Percentiles rank a stretch among this genome's conserved stretches.
phyloP scores from a whole-genome alignment of 2,329 filamentous ascomycete genomes.

The Trichophyton mentagrophytes region DNA sequence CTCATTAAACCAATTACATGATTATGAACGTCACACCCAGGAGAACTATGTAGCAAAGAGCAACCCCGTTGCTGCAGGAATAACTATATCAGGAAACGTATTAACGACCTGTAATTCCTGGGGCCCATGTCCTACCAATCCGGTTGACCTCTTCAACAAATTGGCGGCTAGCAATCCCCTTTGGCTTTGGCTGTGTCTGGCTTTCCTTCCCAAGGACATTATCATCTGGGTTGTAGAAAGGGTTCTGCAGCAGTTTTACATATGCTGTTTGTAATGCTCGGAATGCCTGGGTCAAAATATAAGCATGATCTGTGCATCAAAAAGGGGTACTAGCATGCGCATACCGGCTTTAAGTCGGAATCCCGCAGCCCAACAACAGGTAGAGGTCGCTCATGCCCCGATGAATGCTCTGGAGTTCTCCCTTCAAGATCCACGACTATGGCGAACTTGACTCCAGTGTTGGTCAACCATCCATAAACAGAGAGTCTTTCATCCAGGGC shows the following conservation, averaged over 20 bases:
- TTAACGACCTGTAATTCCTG: constrained; percentile 44
- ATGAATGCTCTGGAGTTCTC: constrained; percentile 31
- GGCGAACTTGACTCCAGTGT: constrained; percentile 84
- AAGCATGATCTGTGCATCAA: constrained; percentile 1
- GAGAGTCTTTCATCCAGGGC: constrained; percentile 86
- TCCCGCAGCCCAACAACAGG: constrained; percentile 58
- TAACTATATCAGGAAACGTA: background rate
- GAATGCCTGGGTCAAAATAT: constrained; percentile 49
- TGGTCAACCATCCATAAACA: constrained; percentile 92
- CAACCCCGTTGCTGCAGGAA: background rate
- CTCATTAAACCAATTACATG: background rate
- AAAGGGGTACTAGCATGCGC: constrained; percentile 18
- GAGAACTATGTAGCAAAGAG: background rate
- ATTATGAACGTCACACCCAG: background rate
- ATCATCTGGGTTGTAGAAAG: constrained; percentile 85
- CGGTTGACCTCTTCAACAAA: constrained; percentile 73
- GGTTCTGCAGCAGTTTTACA: constrained; percentile 76
- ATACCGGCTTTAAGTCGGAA: constrained; percentile 71
- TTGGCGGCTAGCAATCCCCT: constrained; percentile 48
- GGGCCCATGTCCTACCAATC: constrained; percentile 75
- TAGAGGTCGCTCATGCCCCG: constrained; percentile 22
- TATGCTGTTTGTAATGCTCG: constrained; percentile 87
- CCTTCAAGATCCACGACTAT: constrained; percentile 86
- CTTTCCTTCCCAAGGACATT: constrained; percentile 29
- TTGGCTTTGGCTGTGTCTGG: constrained; percentile 36